Percentiles rank a stretch among this genome's conserved stretches.
Evolutionary conservation across 2,329 filamentous ascomycete genomes (phyloP).

Genomic region (Acrodontium crateriforme): DNA sequence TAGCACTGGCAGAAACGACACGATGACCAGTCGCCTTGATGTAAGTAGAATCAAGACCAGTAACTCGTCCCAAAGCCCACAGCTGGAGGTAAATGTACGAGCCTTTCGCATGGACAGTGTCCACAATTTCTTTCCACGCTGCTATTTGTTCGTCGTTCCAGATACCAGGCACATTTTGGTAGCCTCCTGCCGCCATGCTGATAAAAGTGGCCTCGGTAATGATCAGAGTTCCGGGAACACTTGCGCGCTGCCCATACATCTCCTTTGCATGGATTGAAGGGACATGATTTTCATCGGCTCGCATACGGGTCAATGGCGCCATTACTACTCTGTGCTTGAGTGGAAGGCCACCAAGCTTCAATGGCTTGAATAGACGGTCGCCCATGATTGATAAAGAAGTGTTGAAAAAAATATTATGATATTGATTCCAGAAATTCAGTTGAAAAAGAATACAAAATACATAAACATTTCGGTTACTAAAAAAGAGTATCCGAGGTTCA

Average conservation of each 20-base stretch:
- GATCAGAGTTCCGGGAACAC: slow-evolving; percentile 40
- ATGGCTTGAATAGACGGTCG: slow-evolving; percentile 24
- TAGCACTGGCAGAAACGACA: slow-evolving; percentile 5
- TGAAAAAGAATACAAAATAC: no score
- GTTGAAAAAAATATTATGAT: no score
- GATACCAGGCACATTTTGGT: slow-evolving; percentile 43
- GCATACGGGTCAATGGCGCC: slow-evolving; percentile 42
- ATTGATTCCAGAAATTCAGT: no score
- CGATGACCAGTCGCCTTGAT: background rate
- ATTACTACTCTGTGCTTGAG: slow-evolving; percentile 38
- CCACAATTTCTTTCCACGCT: slow-evolving; percentile 47
- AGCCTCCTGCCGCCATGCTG: slow-evolving; percentile 33
- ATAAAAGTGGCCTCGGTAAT: slow-evolving; percentile 46
- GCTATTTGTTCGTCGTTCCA: slow-evolving; percentile 42
- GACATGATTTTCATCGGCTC: slow-evolving; percentile 29
- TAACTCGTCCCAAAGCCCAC: slow-evolving; percentile 46
- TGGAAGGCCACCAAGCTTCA: slow-evolving; percentile 28
- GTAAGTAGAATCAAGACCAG: slow-evolving; percentile 11
- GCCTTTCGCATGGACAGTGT: slow-evolving; percentile 49
- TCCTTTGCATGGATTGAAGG: slow-evolving; percentile 24
- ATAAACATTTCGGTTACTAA: no score
- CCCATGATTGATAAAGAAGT: no score
- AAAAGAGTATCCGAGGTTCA: no score
- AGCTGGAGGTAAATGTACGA: slow-evolving; percentile 49
- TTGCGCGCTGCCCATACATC: slow-evolving; percentile 42